phyloP scores from a whole-genome alignment of 306 rosid species.

The barrel medic (Medicago truncatula) region DNA sequence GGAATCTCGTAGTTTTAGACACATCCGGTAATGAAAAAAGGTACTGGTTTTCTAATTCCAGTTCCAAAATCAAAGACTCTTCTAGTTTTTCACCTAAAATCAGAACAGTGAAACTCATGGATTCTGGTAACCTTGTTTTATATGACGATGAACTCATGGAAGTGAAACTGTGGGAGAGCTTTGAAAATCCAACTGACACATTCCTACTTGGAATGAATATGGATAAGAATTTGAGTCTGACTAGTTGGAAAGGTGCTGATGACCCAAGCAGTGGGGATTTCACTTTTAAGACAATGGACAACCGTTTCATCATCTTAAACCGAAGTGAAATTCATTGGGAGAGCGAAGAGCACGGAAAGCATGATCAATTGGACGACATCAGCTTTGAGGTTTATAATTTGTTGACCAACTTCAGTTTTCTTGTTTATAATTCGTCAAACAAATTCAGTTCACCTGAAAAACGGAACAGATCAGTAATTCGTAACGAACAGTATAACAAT shows the following conservation, averaged over 20 bases:
- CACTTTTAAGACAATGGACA: neutral
- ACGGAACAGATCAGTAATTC: too few species aligned
- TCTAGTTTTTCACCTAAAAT: neutral
- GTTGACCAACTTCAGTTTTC: slow-evolving; percentile 6
- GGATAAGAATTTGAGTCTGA: neutral
- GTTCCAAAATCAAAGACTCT: neutral
- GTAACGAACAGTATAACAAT: too few species aligned
- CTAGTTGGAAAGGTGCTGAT: slow-evolving; percentile 12
- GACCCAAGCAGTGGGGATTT: slow-evolving; percentile 35
- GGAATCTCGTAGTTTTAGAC: slow-evolving; percentile 37
- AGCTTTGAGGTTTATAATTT: neutral
- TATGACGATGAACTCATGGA: neutral
- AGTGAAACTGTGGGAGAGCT: slow-evolving; percentile 47
- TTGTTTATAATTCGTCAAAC: too few species aligned
- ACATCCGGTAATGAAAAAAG: neutral
- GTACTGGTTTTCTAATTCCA: slow-evolving; percentile 33
- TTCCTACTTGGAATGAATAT: slow-evolving; percentile 49
- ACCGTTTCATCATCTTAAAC: neutral
- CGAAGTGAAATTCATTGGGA: neutral
- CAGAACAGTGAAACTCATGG: slow-evolving; percentile 37
- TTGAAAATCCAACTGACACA: slow-evolving; percentile 46
- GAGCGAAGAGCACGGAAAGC: neutral
- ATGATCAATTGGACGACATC: neutral
- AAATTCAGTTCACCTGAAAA: too few species aligned
- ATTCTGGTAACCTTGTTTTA: slow-evolving; percentile 55